Base-by-base conservation (phyloP, 2,329 filamentous ascomycete genomes). In the Myriosclerotinia scirpicola region DNA sequence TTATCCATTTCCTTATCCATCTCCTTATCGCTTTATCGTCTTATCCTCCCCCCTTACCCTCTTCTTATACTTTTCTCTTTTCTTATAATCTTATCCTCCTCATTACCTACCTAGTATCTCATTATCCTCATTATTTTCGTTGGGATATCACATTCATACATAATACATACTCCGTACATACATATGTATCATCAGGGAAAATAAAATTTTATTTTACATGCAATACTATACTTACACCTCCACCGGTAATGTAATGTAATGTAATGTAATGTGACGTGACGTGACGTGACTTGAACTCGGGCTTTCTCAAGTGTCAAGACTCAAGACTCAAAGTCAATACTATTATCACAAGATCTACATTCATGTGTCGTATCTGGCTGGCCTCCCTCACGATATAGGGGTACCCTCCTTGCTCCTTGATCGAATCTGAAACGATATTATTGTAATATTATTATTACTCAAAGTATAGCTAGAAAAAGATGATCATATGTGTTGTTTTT, bases 291-390 rank as follows among this genome's bases (percentile, higher is more conserved):
- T 22, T 48, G 30, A 60, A 36, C 56, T 60, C 56, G 56, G 56
- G 56, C 42, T 60, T 60, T 17, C 26, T 36, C 17, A n/a, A 42
- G 6, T 26, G 26, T 26, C 26, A 34, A 36, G 20, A 46, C 42
- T 60, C 42, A 34, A 34, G 30, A 34, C 30, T 34, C 26, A 26
- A 26, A 26, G 26, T 26, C 26, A 26, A 26, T 26, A 26, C 3
- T 26, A 26, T 26, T n/a, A 60, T 60, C 56, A 60, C 56, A 48
- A 60, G 56, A 60, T 60, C 56, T 60, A 36, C 17, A 36, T 60
- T 48, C 42, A 48, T 60, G 20, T 59, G 26, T 26, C 26, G 26
- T 26, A 26, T 26, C 26, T 26, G 42, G 56, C 30, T 59, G 17
- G 11, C 26, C 40, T 34, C 40, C 11, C 17, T 40, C 40, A 22